A percentile compares a stretch with the other conserved stretches of the same genome.
Conservation (phyloP, 2,329 filamentous ascomycete genomes). For the Verticillium klebahnii region DNA sequence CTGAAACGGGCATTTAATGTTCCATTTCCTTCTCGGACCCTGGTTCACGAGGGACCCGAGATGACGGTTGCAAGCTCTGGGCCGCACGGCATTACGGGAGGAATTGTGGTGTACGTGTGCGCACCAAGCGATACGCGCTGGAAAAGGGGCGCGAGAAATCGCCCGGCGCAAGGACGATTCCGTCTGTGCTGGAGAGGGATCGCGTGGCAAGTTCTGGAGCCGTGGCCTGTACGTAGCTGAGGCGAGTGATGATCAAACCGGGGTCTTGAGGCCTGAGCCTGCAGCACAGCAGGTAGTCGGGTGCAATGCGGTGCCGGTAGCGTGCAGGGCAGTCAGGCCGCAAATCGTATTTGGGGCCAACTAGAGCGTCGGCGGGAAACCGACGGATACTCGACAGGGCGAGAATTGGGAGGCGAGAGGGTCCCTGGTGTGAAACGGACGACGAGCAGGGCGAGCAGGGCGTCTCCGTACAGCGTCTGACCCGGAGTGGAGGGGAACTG, state of each 20-base stretch:
- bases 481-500: neutral
- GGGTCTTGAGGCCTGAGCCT: too few relatives aligned
- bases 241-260: too few relatives aligned
- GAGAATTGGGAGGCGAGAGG: neutral
- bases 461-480: neutral
- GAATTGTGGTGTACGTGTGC: neutral
- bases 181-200: neutral
- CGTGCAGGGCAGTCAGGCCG: too few relatives aligned
- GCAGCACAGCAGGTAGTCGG: too few relatives aligned
- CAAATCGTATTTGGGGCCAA: too few relatives aligned
- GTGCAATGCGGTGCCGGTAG: too few relatives aligned
- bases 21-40: neutral
- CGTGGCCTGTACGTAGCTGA: neutral
- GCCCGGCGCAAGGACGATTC: constrained; percentile 1
- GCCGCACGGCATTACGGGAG: neutral
- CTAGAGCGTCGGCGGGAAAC: too few relatives aligned
- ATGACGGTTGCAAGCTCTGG: neutral
- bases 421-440: neutral
- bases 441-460: neutral
- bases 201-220: neutral
- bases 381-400: neutral
- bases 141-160: neutral
- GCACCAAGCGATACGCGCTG: neutral
- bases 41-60: neutral
- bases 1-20: neutral